These are phyloP conservation scores for Fusarium abutilonis DNA, from an alignment of 2,329 filamentous ascomycete genomes.

Conservation along the genomic window DNA sequence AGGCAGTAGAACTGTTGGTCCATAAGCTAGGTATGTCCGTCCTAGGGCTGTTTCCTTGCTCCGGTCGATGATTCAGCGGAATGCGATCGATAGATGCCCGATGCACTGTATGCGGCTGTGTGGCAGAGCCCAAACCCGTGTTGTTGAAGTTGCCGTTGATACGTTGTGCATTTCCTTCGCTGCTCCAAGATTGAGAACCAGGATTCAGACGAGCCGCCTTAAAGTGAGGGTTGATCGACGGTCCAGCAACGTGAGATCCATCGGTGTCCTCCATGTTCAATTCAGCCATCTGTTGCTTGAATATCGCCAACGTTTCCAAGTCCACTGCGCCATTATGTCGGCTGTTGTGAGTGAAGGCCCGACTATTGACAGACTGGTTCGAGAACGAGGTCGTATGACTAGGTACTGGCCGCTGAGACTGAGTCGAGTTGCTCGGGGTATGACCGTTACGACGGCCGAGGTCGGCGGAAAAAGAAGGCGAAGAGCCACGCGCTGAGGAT, in stretches of 20 bases:
- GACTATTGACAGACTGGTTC: constrained; percentile 54
- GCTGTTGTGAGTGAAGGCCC: constrained; percentile 50
- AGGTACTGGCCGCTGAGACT: constrained; percentile 58
- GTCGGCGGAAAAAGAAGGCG: constrained; percentile 50
- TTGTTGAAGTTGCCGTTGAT: constrained; percentile 46
- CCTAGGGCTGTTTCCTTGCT: constrained; percentile 42
- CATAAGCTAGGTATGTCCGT: constrained; percentile 49
- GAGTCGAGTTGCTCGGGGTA: constrained; percentile 57
- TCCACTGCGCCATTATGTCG: too few relatives aligned
- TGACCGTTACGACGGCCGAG: constrained; percentile 49
- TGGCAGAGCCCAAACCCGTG: constrained; percentile 42
- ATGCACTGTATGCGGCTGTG: constrained; percentile 46
- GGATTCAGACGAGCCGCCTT: constrained; percentile 61
- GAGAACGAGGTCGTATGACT: constrained; percentile 59
- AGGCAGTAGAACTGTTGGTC: constrained; percentile 50
- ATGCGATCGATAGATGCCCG: constrained; percentile 54
- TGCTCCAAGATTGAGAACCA: constrained; percentile 58
- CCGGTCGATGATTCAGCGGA: constrained; percentile 50
- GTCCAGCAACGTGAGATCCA: constrained; percentile 32
- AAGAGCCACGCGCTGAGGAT: constrained; percentile 39
- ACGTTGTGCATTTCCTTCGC: constrained; percentile 44
- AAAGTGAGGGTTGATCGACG: constrained; percentile 45
- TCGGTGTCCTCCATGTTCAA: too few relatives aligned
- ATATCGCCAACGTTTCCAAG: too few relatives aligned
- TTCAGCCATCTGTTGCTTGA: too few relatives aligned